Evolutionary conservation across 257 asterid genomes (phyloP).

Genomic region (Solanum pinnatisectum): DNA sequence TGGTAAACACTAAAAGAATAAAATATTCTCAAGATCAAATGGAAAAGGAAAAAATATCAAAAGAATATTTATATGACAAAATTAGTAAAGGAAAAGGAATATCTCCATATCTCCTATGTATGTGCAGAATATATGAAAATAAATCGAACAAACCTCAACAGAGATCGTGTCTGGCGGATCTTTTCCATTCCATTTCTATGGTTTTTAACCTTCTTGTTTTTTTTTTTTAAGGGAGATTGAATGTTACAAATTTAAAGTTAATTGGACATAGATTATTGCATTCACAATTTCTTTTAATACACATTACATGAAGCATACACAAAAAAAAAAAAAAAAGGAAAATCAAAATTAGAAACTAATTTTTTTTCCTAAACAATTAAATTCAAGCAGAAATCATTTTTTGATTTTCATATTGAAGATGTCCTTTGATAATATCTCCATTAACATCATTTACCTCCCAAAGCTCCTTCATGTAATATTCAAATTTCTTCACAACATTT

Average conservation of each 20-base stretch:
- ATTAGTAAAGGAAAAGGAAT: too few species aligned
- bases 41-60: too few species aligned
- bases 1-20: too few species aligned
- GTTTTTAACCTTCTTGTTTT: too few species aligned
- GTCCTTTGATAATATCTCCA: constrained; percentile 19
- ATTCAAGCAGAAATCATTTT: constrained; percentile 33
- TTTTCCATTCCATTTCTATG: neutral
- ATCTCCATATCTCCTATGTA: too few species aligned
- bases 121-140: too few species aligned
- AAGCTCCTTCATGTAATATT: constrained; percentile 49
- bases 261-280: neutral
- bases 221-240: neutral
- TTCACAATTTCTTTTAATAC: neutral
- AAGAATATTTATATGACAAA: too few species aligned
- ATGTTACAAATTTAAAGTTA: neutral
- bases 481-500: constrained; percentile 33
- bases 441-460: constrained; percentile 4
- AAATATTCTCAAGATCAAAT: too few species aligned
- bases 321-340: too few species aligned
- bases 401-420: constrained; percentile 21
- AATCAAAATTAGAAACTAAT: neutral
- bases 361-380: neutral
- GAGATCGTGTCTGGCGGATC: too few species aligned
- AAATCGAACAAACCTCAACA: too few species aligned
- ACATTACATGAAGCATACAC: neutral